phyloP scores from a whole-genome alignment of 1,139 yeast species.

The Pichia inconspicua region DNA sequence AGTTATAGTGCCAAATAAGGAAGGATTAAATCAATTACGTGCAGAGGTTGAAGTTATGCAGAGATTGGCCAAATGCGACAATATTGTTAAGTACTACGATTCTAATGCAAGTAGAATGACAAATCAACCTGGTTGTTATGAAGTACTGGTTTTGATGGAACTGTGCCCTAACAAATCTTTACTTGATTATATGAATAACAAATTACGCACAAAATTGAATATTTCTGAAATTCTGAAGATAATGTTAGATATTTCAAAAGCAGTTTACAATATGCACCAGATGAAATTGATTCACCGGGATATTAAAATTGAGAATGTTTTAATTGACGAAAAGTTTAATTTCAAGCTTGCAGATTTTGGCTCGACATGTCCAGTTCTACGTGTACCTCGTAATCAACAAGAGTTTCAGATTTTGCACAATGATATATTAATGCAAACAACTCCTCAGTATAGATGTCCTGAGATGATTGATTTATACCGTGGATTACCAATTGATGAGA shows the following conservation, averaged over 20 bases:
- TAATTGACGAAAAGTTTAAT: slow-evolving; percentile 44
- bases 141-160: slow-evolving; percentile 73
- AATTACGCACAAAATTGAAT: slow-evolving; percentile 53
- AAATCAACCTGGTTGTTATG: slow-evolving; percentile 42
- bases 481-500: slow-evolving; percentile 63
- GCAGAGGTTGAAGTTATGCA: slow-evolving; percentile 83
- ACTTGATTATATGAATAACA: slow-evolving; percentile 66
- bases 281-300: slow-evolving; percentile 61
- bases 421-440: slow-evolving; percentile 67
- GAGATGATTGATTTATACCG: slow-evolving; percentile 72
- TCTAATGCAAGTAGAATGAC: slow-evolving; percentile 63
- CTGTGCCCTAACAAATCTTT: slow-evolving; percentile 65
- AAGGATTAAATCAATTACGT: slow-evolving; percentile 54
- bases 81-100: slow-evolving; percentile 63
- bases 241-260: slow-evolving; percentile 59
- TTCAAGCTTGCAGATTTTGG: slow-evolving; percentile 77
- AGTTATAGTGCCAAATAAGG: slow-evolving; percentile 65
- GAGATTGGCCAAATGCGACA: slow-evolving; percentile 44
- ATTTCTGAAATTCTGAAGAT: slow-evolving; percentile 59
- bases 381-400: slow-evolving; percentile 58
- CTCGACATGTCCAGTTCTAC: slow-evolving; percentile 52
- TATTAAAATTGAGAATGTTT: slow-evolving; percentile 70
- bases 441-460: slow-evolving; percentile 77
- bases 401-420: slow-evolving; percentile 54
- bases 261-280: slow-evolving; percentile 67